Evolutionary conservation across 371 early-diverging fungal genomes (phyloP).

Genomic region (Mucor piriformis): DNA sequence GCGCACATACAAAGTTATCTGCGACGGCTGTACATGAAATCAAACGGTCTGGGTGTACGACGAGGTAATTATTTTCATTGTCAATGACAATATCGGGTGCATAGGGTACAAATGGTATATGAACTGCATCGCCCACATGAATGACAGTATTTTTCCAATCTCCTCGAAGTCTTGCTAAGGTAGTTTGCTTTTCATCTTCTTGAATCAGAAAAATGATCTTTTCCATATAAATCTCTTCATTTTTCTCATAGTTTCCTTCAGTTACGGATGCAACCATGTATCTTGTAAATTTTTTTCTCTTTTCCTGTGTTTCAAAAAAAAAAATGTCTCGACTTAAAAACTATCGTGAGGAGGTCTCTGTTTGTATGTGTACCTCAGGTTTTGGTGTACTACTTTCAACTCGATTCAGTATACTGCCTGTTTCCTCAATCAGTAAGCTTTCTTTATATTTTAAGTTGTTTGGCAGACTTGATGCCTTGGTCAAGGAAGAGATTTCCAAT

Average conservation of each 20-base stretch:
- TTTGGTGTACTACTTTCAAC: not conserved
- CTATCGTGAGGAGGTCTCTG: not conserved
- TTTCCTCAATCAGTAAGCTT: conserved; percentile 14
- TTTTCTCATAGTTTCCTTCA: not conserved
- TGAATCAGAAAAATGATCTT: conserved; percentile 23
- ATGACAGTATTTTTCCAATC: conserved; percentile 51
- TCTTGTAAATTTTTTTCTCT: conserved; percentile 13
- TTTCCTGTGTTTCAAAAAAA: conserved; percentile 2
- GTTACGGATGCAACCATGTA: conserved; percentile 12
- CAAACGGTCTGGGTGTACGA: conserved; percentile 82
- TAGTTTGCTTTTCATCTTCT: conserved; percentile 17
- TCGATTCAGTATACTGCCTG: not conserved
- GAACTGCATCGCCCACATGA: conserved; percentile 53
- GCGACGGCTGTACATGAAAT: conserved; percentile 79
- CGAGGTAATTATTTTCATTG: conserved; percentile 52
- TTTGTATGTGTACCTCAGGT: not conserved
- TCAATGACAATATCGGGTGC: conserved; percentile 47
- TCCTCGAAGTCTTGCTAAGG: conserved; percentile 37
- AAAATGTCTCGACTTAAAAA: not conserved
- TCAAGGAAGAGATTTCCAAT: conserved; percentile 13
- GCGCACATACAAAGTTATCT: conserved; percentile 73
- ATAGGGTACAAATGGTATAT: conserved; percentile 40
- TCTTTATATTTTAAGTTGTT: conserved; percentile 15
- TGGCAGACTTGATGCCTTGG: not conserved
- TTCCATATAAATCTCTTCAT: conserved; percentile 13